Percentiles rank a stretch among this genome's conserved stretches.
Evolutionary conservation across 2,329 filamentous ascomycete genomes (phyloP).

Genomic region (Curvularia eragrostidis): DNA sequence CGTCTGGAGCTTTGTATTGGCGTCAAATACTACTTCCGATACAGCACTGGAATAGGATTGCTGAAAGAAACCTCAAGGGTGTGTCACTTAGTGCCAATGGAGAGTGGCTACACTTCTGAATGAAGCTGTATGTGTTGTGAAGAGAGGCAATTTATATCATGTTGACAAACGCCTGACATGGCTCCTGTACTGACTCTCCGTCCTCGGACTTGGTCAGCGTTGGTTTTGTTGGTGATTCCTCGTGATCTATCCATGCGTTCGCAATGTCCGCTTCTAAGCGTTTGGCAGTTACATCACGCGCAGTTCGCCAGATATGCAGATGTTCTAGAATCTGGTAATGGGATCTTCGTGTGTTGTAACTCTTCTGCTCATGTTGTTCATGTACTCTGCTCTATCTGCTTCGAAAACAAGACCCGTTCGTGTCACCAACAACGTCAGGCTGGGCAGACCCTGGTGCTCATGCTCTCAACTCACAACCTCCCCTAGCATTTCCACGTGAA

Average conservation of each 20-base stretch:
- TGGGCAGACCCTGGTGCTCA: neutral
- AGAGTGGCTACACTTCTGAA: neutral
- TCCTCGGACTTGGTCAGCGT: slow-evolving; percentile 3
- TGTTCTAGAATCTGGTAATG: neutral
- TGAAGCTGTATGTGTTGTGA: slow-evolving; percentile 7
- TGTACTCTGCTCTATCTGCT: too few relatives aligned
- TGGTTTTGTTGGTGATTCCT: slow-evolving; percentile 31
- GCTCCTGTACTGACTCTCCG: slow-evolving; percentile 6
- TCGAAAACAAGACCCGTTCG: neutral
- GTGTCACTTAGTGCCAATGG: neutral
- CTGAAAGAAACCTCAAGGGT: neutral
- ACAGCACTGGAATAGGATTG: neutral
- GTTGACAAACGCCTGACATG: slow-evolving; percentile 12
- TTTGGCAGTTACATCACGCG: slow-evolving; percentile 9
- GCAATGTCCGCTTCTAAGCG: slow-evolving; percentile 2
- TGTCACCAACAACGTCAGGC: neutral
- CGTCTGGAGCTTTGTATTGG: neutral
- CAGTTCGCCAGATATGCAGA: neutral
- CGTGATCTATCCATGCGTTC: slow-evolving; percentile 40
- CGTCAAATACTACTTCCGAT: neutral
- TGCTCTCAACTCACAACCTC: neutral
- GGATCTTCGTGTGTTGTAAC: neutral
- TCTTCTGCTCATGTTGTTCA: neutral
- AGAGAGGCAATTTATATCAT: slow-evolving; percentile 14
- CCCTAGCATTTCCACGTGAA: too few relatives aligned